Percentiles rank a stretch among this genome's conserved stretches.
Evolutionary conservation across 345 rosid genomes (phyloP).

Genomic region (Mallotus nudiflorus): DNA sequence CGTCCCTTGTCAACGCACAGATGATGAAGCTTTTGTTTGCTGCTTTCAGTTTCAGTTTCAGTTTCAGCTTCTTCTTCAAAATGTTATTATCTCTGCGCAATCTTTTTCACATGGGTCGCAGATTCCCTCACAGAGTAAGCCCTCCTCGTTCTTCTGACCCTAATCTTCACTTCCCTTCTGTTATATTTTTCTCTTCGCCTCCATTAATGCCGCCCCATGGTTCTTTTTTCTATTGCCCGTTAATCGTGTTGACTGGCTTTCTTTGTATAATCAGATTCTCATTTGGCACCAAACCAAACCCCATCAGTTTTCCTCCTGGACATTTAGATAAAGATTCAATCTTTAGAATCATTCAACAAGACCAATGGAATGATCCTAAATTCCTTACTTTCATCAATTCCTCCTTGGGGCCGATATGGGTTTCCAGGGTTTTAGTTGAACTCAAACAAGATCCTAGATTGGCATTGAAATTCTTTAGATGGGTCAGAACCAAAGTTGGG

Average conservation of each 20-base stretch:
- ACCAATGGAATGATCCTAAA: slow-evolving; percentile 48
- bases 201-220: slow-evolving; percentile 2
- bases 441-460: slow-evolving; percentile 49
- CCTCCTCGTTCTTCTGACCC: slow-evolving; percentile 28
- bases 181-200: slow-evolving; percentile 16
- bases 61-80: slow-evolving; percentile 30
- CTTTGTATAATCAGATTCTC: slow-evolving; percentile 47
- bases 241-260: slow-evolving; percentile 47
- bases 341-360: slow-evolving; percentile 38
- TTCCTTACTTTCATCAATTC: slow-evolving; percentile 32
- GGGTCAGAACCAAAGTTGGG: slow-evolving; percentile 48
- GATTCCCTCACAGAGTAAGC: slow-evolving; percentile 44
- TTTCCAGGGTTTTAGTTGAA: slow-evolving; percentile 49
- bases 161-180: slow-evolving; percentile 16
- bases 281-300: slow-evolving; percentile 32
- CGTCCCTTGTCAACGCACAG: not conserved
- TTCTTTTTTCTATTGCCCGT: slow-evolving; percentile 36
- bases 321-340: slow-evolving; percentile 38
- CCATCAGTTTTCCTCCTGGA: slow-evolving; percentile 19
- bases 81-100: slow-evolving; percentile 56
- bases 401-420: slow-evolving; percentile 48
- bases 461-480: slow-evolving; percentile 61
- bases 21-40: slow-evolving; percentile 37
- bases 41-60: slow-evolving; percentile 24
- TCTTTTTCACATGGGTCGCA: slow-evolving; percentile 42